phyloP scores from a whole-genome alignment of 108 stramenopile species.

The Cyclotella baltica region DNA sequence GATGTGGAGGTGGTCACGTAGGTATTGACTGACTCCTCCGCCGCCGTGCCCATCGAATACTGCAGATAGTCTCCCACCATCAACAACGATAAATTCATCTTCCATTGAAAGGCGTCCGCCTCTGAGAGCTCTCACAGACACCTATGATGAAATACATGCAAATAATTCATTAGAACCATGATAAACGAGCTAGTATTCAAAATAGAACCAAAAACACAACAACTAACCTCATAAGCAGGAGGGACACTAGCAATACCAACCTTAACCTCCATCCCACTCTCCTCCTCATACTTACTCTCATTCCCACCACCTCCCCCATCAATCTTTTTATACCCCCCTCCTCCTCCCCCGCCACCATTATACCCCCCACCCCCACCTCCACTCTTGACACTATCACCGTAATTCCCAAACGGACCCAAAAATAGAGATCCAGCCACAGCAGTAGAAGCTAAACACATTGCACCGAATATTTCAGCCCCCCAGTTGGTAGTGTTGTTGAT shows the following conservation, averaged over 20 bases:
- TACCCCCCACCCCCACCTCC: slow-evolving; percentile 28
- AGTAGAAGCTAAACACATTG: slow-evolving; percentile 32
- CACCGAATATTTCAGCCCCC: slow-evolving; percentile 33
- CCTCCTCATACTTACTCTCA: slow-evolving; percentile 24
- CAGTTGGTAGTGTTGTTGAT: slow-evolving; percentile 15
- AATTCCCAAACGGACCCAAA: slow-evolving; percentile 28
- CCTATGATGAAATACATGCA: slow-evolving; percentile 39
- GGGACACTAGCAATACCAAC: slow-evolving; percentile 22
- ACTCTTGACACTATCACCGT: slow-evolving; percentile 14
- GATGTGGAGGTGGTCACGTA: slow-evolving; percentile 72
- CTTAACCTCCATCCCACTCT: slow-evolving; percentile 16
- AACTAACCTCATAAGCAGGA: slow-evolving; percentile 45
- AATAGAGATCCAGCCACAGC: slow-evolving; percentile 29
- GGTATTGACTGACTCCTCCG: slow-evolving; percentile 77
- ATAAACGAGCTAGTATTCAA: neutral
- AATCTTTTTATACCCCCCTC: slow-evolving; percentile 16
- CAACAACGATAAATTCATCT: slow-evolving; percentile 74
- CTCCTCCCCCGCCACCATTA: slow-evolving; percentile 33
- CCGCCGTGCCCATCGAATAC: slow-evolving; percentile 99
- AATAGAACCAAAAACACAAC: neutral
- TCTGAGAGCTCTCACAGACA: slow-evolving; percentile 76
- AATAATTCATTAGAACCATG: neutral
- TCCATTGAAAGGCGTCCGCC: slow-evolving; percentile 88
- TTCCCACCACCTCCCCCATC: slow-evolving; percentile 28
- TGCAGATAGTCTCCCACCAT: slow-evolving; percentile 79